Conservation (phyloP, 257 asterid genomes). For the Cinchona pubescens region DNA sequence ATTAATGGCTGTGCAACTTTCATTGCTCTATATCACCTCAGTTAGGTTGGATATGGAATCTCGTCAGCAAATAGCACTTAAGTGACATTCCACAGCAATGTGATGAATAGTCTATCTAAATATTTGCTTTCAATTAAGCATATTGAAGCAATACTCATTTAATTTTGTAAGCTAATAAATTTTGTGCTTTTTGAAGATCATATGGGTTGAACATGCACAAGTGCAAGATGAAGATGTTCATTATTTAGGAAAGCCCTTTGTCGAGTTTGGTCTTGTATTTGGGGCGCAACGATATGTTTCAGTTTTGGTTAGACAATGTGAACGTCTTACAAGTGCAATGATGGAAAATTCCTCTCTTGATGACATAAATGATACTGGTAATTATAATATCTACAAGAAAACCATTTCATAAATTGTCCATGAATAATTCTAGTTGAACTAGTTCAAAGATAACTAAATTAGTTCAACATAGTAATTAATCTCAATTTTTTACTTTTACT, state of each 20-base stretch:
- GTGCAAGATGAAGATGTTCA: conserved; percentile 29
- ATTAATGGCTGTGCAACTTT: too few species aligned
- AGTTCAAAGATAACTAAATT: not conserved
- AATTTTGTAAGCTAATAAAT: not conserved
- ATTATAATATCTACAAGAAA: not conserved
- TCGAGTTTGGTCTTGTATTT: conserved; percentile 49
- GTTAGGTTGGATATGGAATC: too few species aligned
- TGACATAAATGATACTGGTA: conserved; percentile 19
- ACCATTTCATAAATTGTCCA: not conserved
- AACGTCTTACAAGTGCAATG: conserved; percentile 28
- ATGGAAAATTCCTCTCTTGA: conserved; percentile 9
- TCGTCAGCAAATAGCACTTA: too few species aligned
- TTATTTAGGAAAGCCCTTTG: conserved; percentile 35
- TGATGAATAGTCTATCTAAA: too few species aligned
- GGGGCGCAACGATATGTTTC: conserved; percentile 61
- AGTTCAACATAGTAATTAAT: not conserved
- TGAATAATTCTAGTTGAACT: not conserved
- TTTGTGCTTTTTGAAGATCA: conserved; percentile 22
- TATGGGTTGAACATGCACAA: conserved; percentile 65
- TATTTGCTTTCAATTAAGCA: not conserved
- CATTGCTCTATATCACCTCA: too few species aligned
- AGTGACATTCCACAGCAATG: too few species aligned
- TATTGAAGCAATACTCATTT: not conserved
- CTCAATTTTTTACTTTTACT: not conserved
- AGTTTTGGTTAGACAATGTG: conserved; percentile 40